phyloP scores from a whole-genome alignment of 1,284 basidiomycete genomes.

The Ustilago sp. region DNA sequence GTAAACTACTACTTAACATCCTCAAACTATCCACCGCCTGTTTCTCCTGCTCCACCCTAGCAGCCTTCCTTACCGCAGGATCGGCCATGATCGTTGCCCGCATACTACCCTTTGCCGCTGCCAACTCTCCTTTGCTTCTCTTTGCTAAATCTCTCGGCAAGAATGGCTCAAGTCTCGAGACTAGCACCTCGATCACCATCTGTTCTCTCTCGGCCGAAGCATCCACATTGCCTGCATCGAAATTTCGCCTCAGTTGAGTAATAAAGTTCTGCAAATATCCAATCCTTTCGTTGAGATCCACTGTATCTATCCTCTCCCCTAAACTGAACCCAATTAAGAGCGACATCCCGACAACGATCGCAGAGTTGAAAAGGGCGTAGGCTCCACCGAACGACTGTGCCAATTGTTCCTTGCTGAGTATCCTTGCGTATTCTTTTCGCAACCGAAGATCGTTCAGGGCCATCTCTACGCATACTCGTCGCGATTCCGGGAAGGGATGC shows the following conservation, averaged over 20 bases:
- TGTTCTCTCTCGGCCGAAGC: constrained; percentile 48
- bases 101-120: constrained; percentile 48
- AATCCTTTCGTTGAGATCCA: constrained; percentile 41
- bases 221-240: constrained; percentile 52
- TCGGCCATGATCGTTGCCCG: constrained; percentile 45
- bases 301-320: constrained; percentile 40
- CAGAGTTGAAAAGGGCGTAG: constrained; percentile 53
- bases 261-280: constrained; percentile 53
- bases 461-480: constrained; percentile 44
- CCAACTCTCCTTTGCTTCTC: constrained; percentile 37
- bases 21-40: constrained; percentile 47
- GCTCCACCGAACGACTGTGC: constrained; percentile 51
- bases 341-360: constrained; percentile 53
- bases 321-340: constrained; percentile 43
- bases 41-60: constrained; percentile 44
- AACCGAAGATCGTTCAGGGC: constrained; percentile 51
- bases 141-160: constrained; percentile 36
- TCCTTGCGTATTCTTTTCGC: constrained; percentile 38
- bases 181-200: constrained; percentile 52
- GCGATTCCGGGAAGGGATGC: constrained; percentile 47
- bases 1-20: constrained; percentile 35
- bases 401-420: constrained; percentile 41
- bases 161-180: constrained; percentile 45
- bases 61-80: constrained; percentile 11
- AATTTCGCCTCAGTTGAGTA: constrained; percentile 40